These are phyloP conservation scores for Sarocladium brachiariae DNA, from an alignment of 2,329 filamentous ascomycete species.

Conservation along the genomic window DNA sequence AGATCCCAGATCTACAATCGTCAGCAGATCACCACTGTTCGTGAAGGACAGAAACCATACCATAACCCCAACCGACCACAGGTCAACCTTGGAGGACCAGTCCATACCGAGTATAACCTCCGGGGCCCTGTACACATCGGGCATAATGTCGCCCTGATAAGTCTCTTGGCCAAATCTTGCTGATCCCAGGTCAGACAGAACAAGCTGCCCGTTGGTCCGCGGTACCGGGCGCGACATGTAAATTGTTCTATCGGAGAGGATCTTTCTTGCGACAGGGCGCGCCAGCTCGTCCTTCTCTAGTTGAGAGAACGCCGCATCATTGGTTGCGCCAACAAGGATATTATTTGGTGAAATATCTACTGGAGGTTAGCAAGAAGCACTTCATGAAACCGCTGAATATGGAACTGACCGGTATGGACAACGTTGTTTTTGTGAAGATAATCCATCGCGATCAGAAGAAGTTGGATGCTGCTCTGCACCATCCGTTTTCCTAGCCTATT, in stretches of 20 bases:
- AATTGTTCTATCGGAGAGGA: slow-evolving; percentile 20
- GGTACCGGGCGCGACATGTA: slow-evolving; percentile 21
- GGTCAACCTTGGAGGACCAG: slow-evolving; percentile 27
- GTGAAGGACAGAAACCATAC: slow-evolving; percentile 15
- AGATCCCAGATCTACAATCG: slow-evolving; percentile 23
- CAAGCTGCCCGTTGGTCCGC: slow-evolving; percentile 16
- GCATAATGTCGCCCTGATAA: slow-evolving; percentile 25
- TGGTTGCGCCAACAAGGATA: slow-evolving; percentile 9
- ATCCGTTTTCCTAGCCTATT: slow-evolving; percentile 9
- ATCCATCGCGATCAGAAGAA: slow-evolving; percentile 10
- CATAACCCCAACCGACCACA: slow-evolving; percentile 28
- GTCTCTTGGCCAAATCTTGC: slow-evolving; percentile 18
- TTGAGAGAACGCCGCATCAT: slow-evolving; percentile 9
- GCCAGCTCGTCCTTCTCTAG: slow-evolving; percentile 7
- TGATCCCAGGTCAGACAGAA: slow-evolving; percentile 26
- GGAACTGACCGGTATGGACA: slow-evolving; percentile 10
- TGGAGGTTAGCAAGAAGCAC: slow-evolving; percentile 1
- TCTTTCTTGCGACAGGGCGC: slow-evolving; percentile 17
- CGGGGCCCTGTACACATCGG: slow-evolving; percentile 19
- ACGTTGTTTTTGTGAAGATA: slow-evolving; percentile 9
- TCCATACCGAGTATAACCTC: slow-evolving; percentile 27
- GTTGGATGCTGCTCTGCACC: slow-evolving; percentile 7
- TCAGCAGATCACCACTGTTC: background rate
- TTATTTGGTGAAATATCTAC: slow-evolving; percentile 12
- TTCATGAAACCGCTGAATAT: slow-evolving; percentile 13